Evolutionary conservation across 805 yeast genomes (phyloP).

Genomic region (Saccharomycopsis microspora): DNA sequence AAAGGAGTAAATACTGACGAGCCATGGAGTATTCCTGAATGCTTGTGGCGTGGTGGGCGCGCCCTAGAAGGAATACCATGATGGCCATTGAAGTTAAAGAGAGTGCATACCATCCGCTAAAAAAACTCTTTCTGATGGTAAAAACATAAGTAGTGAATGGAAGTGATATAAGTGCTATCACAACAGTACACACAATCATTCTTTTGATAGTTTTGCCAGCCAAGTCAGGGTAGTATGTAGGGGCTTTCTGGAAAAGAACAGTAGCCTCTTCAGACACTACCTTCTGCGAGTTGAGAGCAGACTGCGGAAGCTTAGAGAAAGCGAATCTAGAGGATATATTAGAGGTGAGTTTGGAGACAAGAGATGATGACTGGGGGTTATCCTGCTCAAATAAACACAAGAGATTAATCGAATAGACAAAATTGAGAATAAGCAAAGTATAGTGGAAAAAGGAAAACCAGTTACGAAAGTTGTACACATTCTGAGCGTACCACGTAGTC

Average conservation of each 20-base stretch:
- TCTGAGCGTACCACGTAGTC: not conserved
- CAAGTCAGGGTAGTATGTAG: not conserved
- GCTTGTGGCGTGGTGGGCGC: not conserved
- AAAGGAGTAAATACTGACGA: not conserved
- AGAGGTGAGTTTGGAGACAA: not conserved
- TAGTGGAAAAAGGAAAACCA: conserved; percentile 7
- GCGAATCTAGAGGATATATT: not conserved
- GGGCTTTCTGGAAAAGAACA: not conserved
- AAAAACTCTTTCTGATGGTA: not conserved
- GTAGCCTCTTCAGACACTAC: not conserved
- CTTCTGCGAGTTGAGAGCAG: not conserved
- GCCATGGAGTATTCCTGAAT: not conserved
- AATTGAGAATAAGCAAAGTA: not conserved
- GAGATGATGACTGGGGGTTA: not conserved
- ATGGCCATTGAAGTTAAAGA: not conserved
- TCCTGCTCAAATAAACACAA: not conserved
- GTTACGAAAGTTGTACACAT: not conserved
- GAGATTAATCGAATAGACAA: not conserved
- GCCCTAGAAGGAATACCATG: not conserved
- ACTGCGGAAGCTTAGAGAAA: not conserved
- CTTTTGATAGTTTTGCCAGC: not conserved
- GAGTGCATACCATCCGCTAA: not conserved
- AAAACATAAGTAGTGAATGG: not conserved
- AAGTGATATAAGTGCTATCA: not conserved
- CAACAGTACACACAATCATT: not conserved